phyloP scores from a whole-genome alignment of 2,329 filamentous ascomycete species.

The Neonectria ditissima region DNA sequence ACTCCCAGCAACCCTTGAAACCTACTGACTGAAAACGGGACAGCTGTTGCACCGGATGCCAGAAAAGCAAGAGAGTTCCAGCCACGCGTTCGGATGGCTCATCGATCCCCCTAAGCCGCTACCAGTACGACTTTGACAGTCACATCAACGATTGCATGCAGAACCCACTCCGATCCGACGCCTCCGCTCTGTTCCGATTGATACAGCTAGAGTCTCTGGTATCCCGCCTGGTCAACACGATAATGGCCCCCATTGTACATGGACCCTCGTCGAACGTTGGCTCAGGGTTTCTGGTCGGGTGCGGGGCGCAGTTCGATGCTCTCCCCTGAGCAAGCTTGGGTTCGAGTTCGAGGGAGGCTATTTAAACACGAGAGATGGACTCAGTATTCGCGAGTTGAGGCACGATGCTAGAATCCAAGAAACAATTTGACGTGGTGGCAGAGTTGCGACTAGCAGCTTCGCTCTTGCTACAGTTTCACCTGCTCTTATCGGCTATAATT shows the following conservation, averaged over 20 bases:
- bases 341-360: no score
- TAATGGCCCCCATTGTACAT: background rate
- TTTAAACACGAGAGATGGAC: no score
- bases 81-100: background rate
- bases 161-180: background rate
- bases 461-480: no score
- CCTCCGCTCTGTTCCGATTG: background rate
- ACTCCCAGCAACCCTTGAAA: background rate
- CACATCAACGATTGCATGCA: constrained; percentile 11
- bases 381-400: no score
- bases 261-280: background rate
- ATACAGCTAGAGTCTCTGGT: background rate
- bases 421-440: no score
- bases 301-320: background rate
- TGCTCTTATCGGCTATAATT: no score
- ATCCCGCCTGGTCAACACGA: background rate
- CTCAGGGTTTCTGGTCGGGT: background rate
- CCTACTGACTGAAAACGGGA: background rate
- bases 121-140: constrained; percentile 3
- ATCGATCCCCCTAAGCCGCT: background rate
- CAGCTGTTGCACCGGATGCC: no score
- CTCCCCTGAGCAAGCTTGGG: no score
- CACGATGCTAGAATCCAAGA: no score
- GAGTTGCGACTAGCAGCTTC: no score
- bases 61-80: background rate